These are phyloP conservation scores for Penicillium fimorum DNA, from an alignment of 495 filamentous ascomycete species.

Conservation along the genomic window DNA sequence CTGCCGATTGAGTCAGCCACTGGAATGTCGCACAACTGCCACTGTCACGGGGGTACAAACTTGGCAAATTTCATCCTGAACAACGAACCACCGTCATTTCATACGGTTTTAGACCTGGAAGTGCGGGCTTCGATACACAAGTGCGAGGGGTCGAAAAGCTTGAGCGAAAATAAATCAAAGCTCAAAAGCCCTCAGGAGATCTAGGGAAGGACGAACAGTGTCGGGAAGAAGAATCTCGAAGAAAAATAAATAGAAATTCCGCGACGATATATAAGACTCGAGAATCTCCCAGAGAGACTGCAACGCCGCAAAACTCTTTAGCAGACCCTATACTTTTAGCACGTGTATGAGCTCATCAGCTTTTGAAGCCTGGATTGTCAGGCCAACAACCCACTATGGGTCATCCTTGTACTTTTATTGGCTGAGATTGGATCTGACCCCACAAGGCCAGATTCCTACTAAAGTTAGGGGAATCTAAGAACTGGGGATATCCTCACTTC, in stretches of 20 bases:
- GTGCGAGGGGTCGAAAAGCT: constrained; percentile 7
- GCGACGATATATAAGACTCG: not conserved
- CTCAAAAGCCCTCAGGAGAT: not conserved
- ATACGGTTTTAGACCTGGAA: constrained; percentile 8
- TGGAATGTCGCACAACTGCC: constrained; percentile 12
- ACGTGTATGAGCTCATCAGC: constrained; percentile 15
- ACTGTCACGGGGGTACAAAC: constrained; percentile 34
- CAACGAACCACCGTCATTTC: constrained; percentile 23
- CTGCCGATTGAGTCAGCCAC: constrained; percentile 38
- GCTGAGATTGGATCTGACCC: not conserved
- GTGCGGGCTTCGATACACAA: constrained; percentile 3
- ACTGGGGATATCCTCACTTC: not conserved
- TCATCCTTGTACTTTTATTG: constrained; percentile 4
- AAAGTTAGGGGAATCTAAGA: constrained; percentile 2
- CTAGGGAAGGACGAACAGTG: not conserved
- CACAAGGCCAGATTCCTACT: constrained; percentile 17
- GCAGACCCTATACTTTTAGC: constrained; percentile 9
- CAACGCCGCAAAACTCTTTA: not conserved
- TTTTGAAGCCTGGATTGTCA: not conserved
- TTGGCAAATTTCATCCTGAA: constrained; percentile 63
- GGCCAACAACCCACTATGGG: not conserved
- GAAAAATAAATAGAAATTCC: not conserved
- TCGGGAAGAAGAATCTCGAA: not conserved
- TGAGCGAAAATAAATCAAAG: not conserved
- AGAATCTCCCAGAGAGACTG: constrained; percentile 3